Base-by-base conservation (phyloP, 441 rosid species). In the Viola pubescens region DNA sequence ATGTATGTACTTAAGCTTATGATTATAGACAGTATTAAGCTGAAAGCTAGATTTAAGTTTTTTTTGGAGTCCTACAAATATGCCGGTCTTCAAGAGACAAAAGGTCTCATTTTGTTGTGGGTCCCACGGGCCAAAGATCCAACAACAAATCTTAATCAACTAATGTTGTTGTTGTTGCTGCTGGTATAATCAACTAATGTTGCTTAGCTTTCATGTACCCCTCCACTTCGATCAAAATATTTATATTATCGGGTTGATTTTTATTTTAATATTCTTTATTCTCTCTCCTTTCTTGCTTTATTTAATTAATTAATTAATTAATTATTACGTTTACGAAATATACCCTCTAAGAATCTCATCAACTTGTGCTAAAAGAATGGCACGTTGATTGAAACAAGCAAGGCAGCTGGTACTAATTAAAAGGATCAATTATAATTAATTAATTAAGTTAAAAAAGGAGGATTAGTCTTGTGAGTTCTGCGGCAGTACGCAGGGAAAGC, bases 51-150 rank as follows among this genome's bases (percentile, higher is more conserved):
- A n/a, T 7, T 46, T 10, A 12, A 43, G 7, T 6, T 9, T 42
- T 9, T 42, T 8, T 6, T 46, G n/a, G n/a, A 13, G n/a, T 8
- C 19, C 13, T 9, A 4, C 6, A 37, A 47, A 14, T 40, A 12
- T 60, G 73, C 70, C 58, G 68, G 71, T 62, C 60, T 39, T 37
- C 9, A 54, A 61, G 68, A 71, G 71, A 69, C 71, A 69, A 73
- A 59, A 62, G 44, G 68, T 58, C 66, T 54, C 52, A 42, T 42
- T 47, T 57, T 38, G 43, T 2, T 26, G 48, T 48, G 73, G 62
- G 54, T 58, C 64, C 52, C 48, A 42, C 51, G 2, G 52, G 52
- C 26, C 37, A 52, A 47, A 9, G 16, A 49, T 54, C 47, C 42
- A 57, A 44, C 38, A 42, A 41, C 43, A 52, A 19, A 53, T 48